Conservation (phyloP, 306 rosid species). For the Vachellia collinsii region DNA sequence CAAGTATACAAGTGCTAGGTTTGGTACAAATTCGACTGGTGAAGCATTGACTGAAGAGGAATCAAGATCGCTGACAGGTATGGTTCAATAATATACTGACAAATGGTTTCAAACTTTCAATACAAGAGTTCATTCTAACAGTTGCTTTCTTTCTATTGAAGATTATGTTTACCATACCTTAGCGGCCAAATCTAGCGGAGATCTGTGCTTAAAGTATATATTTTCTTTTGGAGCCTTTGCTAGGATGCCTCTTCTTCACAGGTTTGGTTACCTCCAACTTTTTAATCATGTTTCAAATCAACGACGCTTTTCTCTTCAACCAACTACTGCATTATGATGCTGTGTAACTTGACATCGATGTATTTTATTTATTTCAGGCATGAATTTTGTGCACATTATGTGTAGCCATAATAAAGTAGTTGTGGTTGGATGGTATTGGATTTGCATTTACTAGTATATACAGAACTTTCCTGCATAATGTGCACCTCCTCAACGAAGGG, state of each 20-base stretch:
- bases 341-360: neutral
- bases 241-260: slow-evolving; percentile 79
- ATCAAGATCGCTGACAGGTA: slow-evolving; percentile 80
- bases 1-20: slow-evolving; percentile 77
- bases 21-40: slow-evolving; percentile 68
- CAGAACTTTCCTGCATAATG: neutral
- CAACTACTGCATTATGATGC: slow-evolving; percentile 5
- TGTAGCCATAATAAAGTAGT: neutral
- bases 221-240: slow-evolving; percentile 91
- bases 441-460: neutral
- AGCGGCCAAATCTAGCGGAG: slow-evolving; percentile 97
- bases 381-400: neutral
- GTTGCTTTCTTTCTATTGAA: slow-evolving; percentile 45
- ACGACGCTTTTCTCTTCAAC: slow-evolving; percentile 9
- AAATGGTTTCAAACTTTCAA: neutral
- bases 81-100: slow-evolving; percentile 28
- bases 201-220: slow-evolving; percentile 84
- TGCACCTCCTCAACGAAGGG: slow-evolving; percentile 1
- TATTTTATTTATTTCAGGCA: neutral
- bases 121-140: slow-evolving; percentile 37
- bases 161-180: slow-evolving; percentile 89
- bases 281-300: slow-evolving; percentile 23
- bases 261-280: slow-evolving; percentile 53
- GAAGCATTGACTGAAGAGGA: slow-evolving; percentile 66
- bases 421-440: neutral